These are phyloP conservation scores for Scopulariopsis brevicaulis DNA, from an alignment of 2,329 filamentous ascomycete genomes.

Conservation along the genomic window DNA sequence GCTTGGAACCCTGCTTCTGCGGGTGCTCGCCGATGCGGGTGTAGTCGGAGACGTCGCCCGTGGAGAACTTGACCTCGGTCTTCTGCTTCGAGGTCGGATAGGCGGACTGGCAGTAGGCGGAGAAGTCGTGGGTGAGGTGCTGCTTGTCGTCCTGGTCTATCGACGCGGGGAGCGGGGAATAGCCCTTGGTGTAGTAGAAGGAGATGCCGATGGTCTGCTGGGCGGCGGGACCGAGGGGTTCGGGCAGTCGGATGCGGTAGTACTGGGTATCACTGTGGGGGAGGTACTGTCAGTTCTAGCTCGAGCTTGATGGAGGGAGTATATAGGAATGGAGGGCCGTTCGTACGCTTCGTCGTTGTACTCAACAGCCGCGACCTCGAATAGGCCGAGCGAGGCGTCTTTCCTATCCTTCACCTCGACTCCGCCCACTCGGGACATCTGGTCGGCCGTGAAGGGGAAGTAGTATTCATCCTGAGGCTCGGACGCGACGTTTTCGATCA, in stretches of 20 bases:
- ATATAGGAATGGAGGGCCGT: slow-evolving; percentile 8
- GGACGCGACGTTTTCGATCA: slow-evolving; percentile 77
- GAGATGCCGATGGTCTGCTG: slow-evolving; percentile 83
- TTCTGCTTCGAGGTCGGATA: slow-evolving; percentile 89
- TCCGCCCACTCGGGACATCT: slow-evolving; percentile 69
- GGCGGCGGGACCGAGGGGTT: slow-evolving; percentile 60
- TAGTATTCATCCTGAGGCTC: slow-evolving; percentile 83
- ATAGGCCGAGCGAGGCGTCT: slow-evolving; percentile 52
- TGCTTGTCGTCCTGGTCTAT: slow-evolving; percentile 82
- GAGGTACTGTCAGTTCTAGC: background rate
- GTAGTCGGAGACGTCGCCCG: slow-evolving; percentile 70
- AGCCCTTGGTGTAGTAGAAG: slow-evolving; percentile 70
- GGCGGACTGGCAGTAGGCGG: slow-evolving; percentile 70
- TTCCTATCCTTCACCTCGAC: slow-evolving; percentile 93
- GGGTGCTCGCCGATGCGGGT: slow-evolving; percentile 65
- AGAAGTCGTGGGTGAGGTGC: slow-evolving; percentile 77
- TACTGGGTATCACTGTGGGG: slow-evolving; percentile 57
- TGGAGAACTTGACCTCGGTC: slow-evolving; percentile 87
- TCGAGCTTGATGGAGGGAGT: background rate
- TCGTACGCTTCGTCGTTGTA: slow-evolving; percentile 46
- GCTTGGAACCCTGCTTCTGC: slow-evolving; percentile 71
- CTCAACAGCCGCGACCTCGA: slow-evolving; percentile 58
- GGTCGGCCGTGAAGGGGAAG: slow-evolving; percentile 67
- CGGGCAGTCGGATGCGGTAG: slow-evolving; percentile 71
- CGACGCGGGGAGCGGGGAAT: slow-evolving; percentile 66